Base-by-base conservation (phyloP, 345 rosid genomes). In the thale cress (Arabidopsis thaliana) region DNA sequence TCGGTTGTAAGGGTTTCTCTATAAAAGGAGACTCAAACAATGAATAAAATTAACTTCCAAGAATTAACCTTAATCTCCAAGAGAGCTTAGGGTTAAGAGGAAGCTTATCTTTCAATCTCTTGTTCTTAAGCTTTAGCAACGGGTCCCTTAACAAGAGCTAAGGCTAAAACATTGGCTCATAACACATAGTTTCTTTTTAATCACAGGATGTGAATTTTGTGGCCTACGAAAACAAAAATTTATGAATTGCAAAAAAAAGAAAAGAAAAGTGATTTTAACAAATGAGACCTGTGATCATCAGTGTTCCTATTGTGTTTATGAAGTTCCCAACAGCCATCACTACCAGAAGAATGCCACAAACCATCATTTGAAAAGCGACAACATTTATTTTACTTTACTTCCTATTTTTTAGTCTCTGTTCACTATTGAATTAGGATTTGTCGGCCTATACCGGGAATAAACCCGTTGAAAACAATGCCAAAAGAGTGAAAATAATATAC, bases 261-360 rank as follows among this genome's bases (percentile, higher is more conserved):
- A 8, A 16, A 16, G 20, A 16, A 12, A 1, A 5, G 62, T 2
- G 36, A 53, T 53, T 12, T 23, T 13, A 33, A 49, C 53, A 49
- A 28, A 22, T 49, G 64, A 59, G 5, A 25, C 34, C 16, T 37
- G 36, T 63, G 62, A 25, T 74, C 90, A 84, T 78, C 25, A 93
- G 87, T 16, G 97, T 96, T 81, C 87, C 82, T 28, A 93, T 88
- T 1, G 98, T 93, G 80, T 90, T 89, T 66, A 76, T 79, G 72
- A 96, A 96, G 87, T 96, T 96, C 55, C 99, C 98, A 12, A 84
- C 85, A 0, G 99, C 97, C 98, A 96, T 96, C 32, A 93, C 78
- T 59, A 96, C 87, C 85, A 96, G 82, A 51, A 96, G 88, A 41
- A 86, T 37, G 49, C 99, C 99, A 49, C 93, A 96, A 77, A 88